Conservation (phyloP, 148 eudicot genomes). For the Agrostemma githago region DNA sequence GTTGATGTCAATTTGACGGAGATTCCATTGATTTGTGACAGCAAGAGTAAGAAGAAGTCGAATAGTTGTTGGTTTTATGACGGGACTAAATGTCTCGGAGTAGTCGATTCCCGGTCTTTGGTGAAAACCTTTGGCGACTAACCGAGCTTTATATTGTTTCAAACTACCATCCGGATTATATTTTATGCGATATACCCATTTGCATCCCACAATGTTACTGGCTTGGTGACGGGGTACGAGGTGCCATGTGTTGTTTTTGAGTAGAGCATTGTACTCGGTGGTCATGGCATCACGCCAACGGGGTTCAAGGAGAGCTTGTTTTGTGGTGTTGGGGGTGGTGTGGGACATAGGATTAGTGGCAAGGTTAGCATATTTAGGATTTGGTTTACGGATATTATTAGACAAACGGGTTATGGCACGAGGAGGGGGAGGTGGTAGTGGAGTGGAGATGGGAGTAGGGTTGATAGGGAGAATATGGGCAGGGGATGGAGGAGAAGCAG, state of each 20-base stretch:
- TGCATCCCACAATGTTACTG: neutral
- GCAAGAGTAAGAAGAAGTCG: neutral
- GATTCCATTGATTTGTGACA: neutral
- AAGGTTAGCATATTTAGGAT: neutral
- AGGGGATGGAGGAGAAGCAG: neutral
- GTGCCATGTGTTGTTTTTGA: neutral
- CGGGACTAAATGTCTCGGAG: neutral
- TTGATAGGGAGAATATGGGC: no score
- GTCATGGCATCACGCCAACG: neutral
- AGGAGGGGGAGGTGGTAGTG: neutral
- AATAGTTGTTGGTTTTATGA: neutral
- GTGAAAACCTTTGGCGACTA: no score
- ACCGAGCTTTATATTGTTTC: neutral
- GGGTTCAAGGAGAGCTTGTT: neutral
- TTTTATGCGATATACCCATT: conserved; percentile 11
- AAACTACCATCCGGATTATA: neutral
- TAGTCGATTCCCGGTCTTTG: no score
- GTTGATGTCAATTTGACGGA: no score
- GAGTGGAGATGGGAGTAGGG: no score
- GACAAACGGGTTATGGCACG: neutral
- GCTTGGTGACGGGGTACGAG: neutral
- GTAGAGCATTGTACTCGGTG: neutral
- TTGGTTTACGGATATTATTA: neutral
- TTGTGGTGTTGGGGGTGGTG: neutral
- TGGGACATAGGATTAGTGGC: neutral